Evolutionary conservation across 805 yeast species (phyloP), one percentile per base, ranked within the genome.

Genomic region (Saccharomycopsis sp.): DNA sequence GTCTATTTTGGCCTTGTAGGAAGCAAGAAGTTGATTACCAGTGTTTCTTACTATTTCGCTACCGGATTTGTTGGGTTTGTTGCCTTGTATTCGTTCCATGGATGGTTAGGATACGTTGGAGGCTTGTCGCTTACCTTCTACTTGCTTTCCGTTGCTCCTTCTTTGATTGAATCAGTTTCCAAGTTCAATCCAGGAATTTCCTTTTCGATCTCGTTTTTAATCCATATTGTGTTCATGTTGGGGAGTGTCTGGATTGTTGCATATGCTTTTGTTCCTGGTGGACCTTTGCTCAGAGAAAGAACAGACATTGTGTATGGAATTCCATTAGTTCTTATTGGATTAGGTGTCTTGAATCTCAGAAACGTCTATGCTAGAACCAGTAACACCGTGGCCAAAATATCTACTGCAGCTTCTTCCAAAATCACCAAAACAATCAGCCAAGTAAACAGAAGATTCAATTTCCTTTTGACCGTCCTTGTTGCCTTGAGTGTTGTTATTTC

Each of bases 201-300:
- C 1, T 82, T 84, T 65, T 71, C 76, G 2, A 58, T 79, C 1
- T 78, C 81, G 0, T 79, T 80, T 57, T 66, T 83, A 3, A 63
- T 81, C 51, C 73, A 79, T 61, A 74, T 84, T 54, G 52, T 86
- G 2, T 68, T 89, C 41, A 77, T 85, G 24, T 76, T 94, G 61
- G 95, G 87, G 3, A 92, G 91, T 70, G 96, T 92, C 54, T 92
- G 98, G 98, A 85, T 87, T 50, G 98, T 94, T 51, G 99, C 99
- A 0, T 94, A 94, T 71, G 98, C 99, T 0, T 94, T 94, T 73
- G 99, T 94, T 52, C 99, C 99, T 9, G 91, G 89, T 60, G 99
- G 99, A 7, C 85, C 86, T 68, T 61, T 87, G 21, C 75, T 94
- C 54, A 81, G 99, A 67, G 99, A 94, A 71, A 81, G 97, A 69